Evolutionary conservation across 352 stramenopile species (phyloP), one percentile per base, ranked within the genome.

Genomic region (Phytophthora capsici): DNA sequence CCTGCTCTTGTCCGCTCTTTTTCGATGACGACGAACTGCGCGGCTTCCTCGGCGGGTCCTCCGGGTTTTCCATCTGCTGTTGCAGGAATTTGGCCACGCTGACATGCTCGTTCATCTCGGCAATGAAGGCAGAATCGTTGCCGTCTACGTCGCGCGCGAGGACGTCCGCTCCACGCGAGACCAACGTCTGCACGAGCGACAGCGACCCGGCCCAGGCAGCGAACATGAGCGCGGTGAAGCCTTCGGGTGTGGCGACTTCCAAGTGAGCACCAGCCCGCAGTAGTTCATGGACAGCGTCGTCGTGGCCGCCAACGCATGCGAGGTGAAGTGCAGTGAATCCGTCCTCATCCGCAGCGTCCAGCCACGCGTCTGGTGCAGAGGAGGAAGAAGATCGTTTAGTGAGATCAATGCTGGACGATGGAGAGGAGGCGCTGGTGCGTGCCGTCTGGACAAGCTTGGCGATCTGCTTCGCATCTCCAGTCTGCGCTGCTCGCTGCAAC

Each of bases 261-360:
- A 84, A 60, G 38, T 80, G 65, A 2, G 78, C 77, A 26, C 80
- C 80, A 4, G 66, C 70, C 2, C 41, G 57, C 14, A 86, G 66
- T 37, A 89, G 54, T 44, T 79, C 68, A 19, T 77, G 50, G 9
- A 84, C 78, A 2, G 76, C 76, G 38, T 71, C 73, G 25, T 77
- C 63, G 56, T 89, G 71, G 16, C 71, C 80, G 19, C 80, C 73
- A 34, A 87, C 73, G 23, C 76, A 86, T 4, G 80, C 80, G 20
- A 89, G 60, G 44, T 89, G 80, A 19, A 89, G 61, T 44, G 80
- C 77, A n/a, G 80, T 87, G 46, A 89, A 86, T 17, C 80, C 80
- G 25, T 89, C 77, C 46, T 80, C 66, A 36, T 86, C 77, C 36
- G 75, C 60, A 46, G 49, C 55, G 56, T 86, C 70, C 25, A 77